Conservation (phyloP, 805 yeast genomes). For the Lachancea sp. region DNA sequence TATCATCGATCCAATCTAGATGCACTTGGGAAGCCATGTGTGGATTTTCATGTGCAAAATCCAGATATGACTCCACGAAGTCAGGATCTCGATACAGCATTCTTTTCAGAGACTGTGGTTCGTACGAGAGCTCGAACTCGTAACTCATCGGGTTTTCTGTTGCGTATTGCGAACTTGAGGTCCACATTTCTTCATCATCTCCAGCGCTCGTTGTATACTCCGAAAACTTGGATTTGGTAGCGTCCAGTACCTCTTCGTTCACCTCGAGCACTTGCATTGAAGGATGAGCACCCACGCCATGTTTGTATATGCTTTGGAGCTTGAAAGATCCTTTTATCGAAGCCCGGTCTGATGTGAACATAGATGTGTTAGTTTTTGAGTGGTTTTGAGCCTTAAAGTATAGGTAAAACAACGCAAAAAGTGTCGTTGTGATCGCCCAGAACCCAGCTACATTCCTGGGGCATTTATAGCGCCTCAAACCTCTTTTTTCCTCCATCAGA, state of each 20-base stretch:
- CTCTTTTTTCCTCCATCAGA: constrained; percentile 4
- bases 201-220: constrained; percentile 8
- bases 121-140: constrained; percentile 14
- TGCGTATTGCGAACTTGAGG: constrained; percentile 11
- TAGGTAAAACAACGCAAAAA: neutral
- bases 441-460: neutral
- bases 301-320: constrained; percentile 17
- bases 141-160: constrained; percentile 22
- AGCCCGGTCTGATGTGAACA: neutral
- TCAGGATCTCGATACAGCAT: constrained; percentile 48
- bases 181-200: constrained; percentile 20
- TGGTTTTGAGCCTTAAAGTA: neutral
- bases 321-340: constrained; percentile 10
- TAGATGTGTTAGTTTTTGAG: neutral
- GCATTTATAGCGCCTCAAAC: neutral
- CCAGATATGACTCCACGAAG: constrained; percentile 58
- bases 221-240: constrained; percentile 16
- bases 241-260: constrained; percentile 12
- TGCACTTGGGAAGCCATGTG: constrained; percentile 29
- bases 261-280: constrained; percentile 19
- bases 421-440: neutral
- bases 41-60: constrained; percentile 43
- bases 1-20: constrained; percentile 61
- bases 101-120: constrained; percentile 29
- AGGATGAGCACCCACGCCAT: neutral